Conservation (phyloP, 2,329 filamentous ascomycete genomes). For the Botryosphaeria agaves region DNA sequence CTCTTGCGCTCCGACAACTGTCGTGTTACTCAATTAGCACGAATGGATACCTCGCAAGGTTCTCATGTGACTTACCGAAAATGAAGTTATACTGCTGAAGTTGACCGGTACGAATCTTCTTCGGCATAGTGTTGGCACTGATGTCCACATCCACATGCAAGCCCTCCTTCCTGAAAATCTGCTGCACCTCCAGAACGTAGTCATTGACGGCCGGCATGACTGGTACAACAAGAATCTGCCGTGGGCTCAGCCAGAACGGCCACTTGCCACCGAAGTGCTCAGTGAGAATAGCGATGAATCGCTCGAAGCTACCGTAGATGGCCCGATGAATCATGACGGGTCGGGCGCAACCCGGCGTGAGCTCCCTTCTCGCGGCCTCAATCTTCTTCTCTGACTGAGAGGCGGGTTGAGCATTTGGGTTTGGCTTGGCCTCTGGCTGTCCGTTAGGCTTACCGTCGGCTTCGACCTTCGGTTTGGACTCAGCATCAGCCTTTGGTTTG, state of each 20-base stretch:
- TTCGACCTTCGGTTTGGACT: conserved; percentile 22
- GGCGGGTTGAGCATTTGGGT: conserved; percentile 9
- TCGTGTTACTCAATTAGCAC: too few relatives aligned
- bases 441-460: conserved; percentile 13
- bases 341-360: conserved; percentile 54
- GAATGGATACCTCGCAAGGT: too few relatives aligned
- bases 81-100: conserved; percentile 73
- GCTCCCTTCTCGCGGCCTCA: conserved; percentile 18
- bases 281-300: conserved; percentile 56
- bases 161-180: conserved; percentile 46
- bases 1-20: too few relatives aligned
- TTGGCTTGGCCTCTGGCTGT: conserved; percentile 21
- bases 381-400: conserved; percentile 2
- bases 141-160: conserved; percentile 58
- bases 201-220: conserved; percentile 55
- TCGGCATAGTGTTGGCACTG: conserved; percentile 65
- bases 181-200: conserved; percentile 60
- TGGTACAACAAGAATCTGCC: conserved; percentile 64
- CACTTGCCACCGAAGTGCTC: conserved; percentile 80
- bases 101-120: conserved; percentile 76
- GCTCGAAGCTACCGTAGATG: conserved; percentile 54
- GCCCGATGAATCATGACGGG: conserved; percentile 81
- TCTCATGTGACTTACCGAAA: conserved; percentile 37
- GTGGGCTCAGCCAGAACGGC: conserved; percentile 79
- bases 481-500: too few relatives aligned